Base-by-base conservation (phyloP, 495 filamentous ascomycete genomes). In the Pyrenula aspistea region DNA sequence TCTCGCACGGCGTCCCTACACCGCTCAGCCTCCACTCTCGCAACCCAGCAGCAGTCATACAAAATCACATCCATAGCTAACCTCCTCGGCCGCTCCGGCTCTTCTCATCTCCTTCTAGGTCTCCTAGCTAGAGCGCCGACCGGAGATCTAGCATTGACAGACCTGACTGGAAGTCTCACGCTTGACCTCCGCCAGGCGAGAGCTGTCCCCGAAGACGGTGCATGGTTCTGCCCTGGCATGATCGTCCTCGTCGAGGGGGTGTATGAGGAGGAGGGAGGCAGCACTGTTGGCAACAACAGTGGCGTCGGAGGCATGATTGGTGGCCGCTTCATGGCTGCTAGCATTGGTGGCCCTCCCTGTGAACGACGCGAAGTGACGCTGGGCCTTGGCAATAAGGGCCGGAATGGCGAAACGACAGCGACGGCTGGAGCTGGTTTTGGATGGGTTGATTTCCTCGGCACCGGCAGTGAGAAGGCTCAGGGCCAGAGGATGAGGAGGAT, bases 381-480 rank as follows among this genome's bases (percentile, higher is more conserved):
- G 15, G 92, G 93, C 24, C 78, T 88, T 25, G 69, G 71, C 24
- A 80, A 75, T 36, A 77, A 74, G 31, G 70, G 73, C 22, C 75
- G 67, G 12, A 70, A 65, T 20, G 75, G 78, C 61, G 78, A 85
- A 60, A 62, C 73, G 22, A 74, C 71, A 47, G 54, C 66, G 12
- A 83, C 81, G 19, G 81, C 84, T 58, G 86, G 87, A 20, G 83
- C 82, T 55, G 91, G 88, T 0, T 95, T 96, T 65, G 94, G 93
- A 11, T 97, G 95, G 88, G 86, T 95, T 10, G 94, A 99, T 64
- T 97, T 97, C 67, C 70, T 96, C 0, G 93, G 94, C 21, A 80
- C 91, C 1, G 93, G 93, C 8, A 92, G 88, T 59, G 90, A 95
- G 67, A 85, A 91, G 53, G 89, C 89, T 22, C 81, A 84, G 11